Evolutionary conservation across 805 yeast genomes (phyloP).

Genomic region (Candida glaebosa): DNA sequence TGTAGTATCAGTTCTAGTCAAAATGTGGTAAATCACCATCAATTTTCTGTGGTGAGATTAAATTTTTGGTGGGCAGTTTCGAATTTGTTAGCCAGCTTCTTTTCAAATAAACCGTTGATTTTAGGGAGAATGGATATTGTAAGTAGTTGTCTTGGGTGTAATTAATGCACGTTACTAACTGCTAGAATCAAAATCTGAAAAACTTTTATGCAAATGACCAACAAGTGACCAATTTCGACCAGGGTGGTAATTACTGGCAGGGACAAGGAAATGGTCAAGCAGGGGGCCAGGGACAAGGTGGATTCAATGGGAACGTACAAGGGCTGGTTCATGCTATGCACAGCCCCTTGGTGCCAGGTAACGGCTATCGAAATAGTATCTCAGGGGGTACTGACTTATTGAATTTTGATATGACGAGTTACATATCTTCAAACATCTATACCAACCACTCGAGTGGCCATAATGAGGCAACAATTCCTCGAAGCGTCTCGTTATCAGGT

Average conservation of each 20-base stretch:
- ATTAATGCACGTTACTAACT: background rate
- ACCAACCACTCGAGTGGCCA: background rate
- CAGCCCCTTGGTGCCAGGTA: background rate
- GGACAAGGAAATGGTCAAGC: background rate
- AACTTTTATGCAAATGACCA: no score
- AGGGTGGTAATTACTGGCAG: background rate
- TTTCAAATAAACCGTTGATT: no score
- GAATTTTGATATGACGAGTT: background rate
- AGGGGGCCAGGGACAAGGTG: background rate
- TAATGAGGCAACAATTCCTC: no score
- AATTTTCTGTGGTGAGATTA: no score
- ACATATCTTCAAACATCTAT: constrained; percentile 3
- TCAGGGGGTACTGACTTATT: background rate
- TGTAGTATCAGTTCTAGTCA: background rate
- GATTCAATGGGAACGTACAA: no score
- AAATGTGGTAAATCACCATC: background rate
- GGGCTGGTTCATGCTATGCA: no score
- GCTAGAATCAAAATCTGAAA: background rate
- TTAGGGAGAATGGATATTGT: background rate
- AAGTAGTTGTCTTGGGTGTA: no score
- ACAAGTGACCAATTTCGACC: background rate
- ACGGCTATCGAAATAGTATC: background rate
- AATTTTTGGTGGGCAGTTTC: no score
- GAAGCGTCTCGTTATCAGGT: no score
- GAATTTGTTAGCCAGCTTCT: no score